Base-by-base conservation (phyloP, 2,329 filamentous ascomycete species). In the Tolypocladium cylindrosporum region DNA sequence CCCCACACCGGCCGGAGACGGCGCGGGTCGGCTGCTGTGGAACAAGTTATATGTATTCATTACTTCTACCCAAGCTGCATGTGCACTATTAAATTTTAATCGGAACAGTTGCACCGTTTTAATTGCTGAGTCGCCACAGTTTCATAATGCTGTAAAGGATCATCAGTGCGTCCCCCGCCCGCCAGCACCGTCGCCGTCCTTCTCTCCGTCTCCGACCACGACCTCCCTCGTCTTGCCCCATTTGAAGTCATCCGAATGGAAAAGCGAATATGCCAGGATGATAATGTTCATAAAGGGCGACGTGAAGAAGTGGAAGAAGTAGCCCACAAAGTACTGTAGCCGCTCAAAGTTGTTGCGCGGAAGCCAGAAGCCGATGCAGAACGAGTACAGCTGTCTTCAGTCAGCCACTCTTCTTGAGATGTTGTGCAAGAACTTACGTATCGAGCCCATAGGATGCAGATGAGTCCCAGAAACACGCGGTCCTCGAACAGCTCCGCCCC, bases 151-250 rank as follows among this genome's bases (percentile, higher is more conserved):
- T 40, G 16, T 41, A 19, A 31, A 37, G 4, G 31, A 7, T 58
- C 27, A 7, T 59, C 27, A 62, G 41, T 66, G 63, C 8, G 66
- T 66, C 1, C 65, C 64, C 9, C 68, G 63, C 5, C 64, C 65
- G 13, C 61, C 67, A 16, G 65, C 67, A 19, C 61, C 63, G 4
- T 68, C 67, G 13, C 61, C 63, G 3, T 65, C 55, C 41, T 68
- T 67, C 27, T 70, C 68, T 1, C 52, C 64, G 7, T 66, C 66
- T 3, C 60, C 59, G 36, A 74, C 31, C 31, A 34, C 57, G 40
- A 75, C 72, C 37, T 75, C 71, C 2, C 73, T 65, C 1, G 75
- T 77, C 66, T 77, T 77, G 19, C 75, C 75, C 75, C 75, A 77
- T 58, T 72, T 74, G 65, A 77, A 77, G 61, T 75, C 73, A 57